phyloP scores from a whole-genome alignment of 1,284 basidiomycete genomes.

The Lignosus rhinocerotis region DNA sequence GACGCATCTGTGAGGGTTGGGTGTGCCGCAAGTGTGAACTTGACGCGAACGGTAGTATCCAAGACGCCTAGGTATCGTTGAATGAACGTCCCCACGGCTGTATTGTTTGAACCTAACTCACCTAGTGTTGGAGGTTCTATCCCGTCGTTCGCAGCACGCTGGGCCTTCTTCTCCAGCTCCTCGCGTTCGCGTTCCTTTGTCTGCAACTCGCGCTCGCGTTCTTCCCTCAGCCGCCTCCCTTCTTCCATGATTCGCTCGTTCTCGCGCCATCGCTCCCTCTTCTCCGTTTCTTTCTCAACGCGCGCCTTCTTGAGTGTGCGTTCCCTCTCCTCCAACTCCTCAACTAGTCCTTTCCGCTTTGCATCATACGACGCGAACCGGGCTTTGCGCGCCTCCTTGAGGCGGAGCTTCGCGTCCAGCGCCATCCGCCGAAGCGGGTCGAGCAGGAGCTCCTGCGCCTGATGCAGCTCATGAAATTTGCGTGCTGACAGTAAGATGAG shows the following conservation, averaged over 20 bases:
- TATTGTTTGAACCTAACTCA: slow-evolving; percentile 29
- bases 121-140: slow-evolving; percentile 55
- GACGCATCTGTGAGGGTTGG: slow-evolving; percentile 54
- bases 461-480: slow-evolving; percentile 87
- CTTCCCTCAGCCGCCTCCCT: slow-evolving; percentile 70
- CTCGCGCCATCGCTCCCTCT: slow-evolving; percentile 58
- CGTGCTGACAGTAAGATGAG: slow-evolving; percentile 44
- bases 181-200: slow-evolving; percentile 42
- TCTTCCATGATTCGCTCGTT: slow-evolving; percentile 79
- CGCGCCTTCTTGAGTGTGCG: slow-evolving; percentile 76
- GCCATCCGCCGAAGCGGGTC: slow-evolving; percentile 84
- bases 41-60: slow-evolving; percentile 74
- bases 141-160: slow-evolving; percentile 26
- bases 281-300: slow-evolving; percentile 59
- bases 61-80: slow-evolving; percentile 46
- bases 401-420: slow-evolving; percentile 76
- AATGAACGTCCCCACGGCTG: background rate
- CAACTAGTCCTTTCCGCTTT: slow-evolving; percentile 79
- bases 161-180: slow-evolving; percentile 32
- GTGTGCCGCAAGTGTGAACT: slow-evolving; percentile 58
- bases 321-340: slow-evolving; percentile 85
- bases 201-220: slow-evolving; percentile 56
- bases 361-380: slow-evolving; percentile 76
- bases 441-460: slow-evolving; percentile 83
- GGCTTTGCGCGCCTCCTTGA: slow-evolving; percentile 70